Base-by-base conservation (phyloP, 768 basidiomycete species). In the Mycena capillaripes region DNA sequence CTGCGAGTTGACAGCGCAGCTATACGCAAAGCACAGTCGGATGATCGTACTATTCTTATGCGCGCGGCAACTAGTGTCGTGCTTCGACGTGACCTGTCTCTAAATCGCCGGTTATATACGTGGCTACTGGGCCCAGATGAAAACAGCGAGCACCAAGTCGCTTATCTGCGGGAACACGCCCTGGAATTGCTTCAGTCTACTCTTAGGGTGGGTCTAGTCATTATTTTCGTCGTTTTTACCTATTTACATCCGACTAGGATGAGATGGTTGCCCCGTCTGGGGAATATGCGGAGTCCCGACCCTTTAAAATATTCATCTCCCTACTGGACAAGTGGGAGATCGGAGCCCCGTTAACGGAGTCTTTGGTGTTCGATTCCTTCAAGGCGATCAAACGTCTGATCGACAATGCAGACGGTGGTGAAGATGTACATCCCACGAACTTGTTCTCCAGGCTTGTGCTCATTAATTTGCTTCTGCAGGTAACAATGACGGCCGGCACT, bases 291-390 rank as follows among this genome's bases (percentile, higher is more conserved):
- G 91, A 92, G 71, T 93, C 94, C 4, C 85, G 95, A 29, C 96
- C 98, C 0, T 99, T 97, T 89, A 97, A 97, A 82, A 94, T 99
- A 38, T 97, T 98, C 80, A 92, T 99, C 27, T 97, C 96, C 1
- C 81, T 99, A 21, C 84, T 98, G 75, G 98, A 99, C 81, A 98
- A 98, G 81, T 98, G 96, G 95, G 98, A 99, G 80, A 93, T 99
- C 53, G 97, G 97, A 6, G 89, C 89, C 10, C 86, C 89, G 0
- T 81, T 99, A 30, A 96, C 96, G 0, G 93, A 96, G 46, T 86
- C 85, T 8, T 83, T 98, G 61, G 89, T 95, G 14, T 90, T 94
- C 75, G 95, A 97, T 75, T 87, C 95, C 0, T 90, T 98, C 77
- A 90, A 87, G 61, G 91, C 94, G 2, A 84, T 98, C 59, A 90